Conservation (phyloP, 1,284 basidiomycete species). For the Neotropicomus parvogracilis region DNA sequence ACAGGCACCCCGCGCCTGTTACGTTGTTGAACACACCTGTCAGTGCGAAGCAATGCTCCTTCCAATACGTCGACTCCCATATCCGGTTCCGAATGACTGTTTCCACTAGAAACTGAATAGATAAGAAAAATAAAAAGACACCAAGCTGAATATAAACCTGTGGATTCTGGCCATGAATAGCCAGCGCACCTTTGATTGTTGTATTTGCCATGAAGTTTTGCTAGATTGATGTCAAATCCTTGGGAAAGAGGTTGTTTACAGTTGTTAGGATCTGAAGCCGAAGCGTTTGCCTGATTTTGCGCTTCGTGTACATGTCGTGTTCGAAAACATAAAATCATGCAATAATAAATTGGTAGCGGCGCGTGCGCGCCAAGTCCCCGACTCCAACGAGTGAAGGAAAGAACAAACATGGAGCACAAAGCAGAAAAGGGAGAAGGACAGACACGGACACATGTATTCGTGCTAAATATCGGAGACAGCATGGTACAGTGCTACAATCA, state of each 20-base stretch:
- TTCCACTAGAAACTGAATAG: conserved; percentile 84
- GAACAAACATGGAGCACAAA: too few relatives aligned
- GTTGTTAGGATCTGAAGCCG: conserved; percentile 22
- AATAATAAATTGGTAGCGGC: too few relatives aligned
- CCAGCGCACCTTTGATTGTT: conserved; percentile 74
- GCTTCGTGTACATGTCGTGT: too few relatives aligned
- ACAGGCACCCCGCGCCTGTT: not conserved
- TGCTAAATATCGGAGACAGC: too few relatives aligned
- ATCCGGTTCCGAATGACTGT: conserved; percentile 95
- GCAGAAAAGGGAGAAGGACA: too few relatives aligned
- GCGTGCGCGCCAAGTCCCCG: too few relatives aligned
- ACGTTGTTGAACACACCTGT: conserved; percentile 54
- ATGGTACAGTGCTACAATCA: too few relatives aligned
- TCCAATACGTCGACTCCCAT: conserved; percentile 96
- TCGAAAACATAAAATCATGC: too few relatives aligned
- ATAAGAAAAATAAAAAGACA: conserved; percentile 27
- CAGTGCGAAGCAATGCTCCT: conserved; percentile 92
- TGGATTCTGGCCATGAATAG: conserved; percentile 94
- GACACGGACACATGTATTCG: too few relatives aligned
- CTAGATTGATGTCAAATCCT: not conserved
- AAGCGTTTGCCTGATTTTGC: too few relatives aligned
- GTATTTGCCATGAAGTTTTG: conserved; percentile 76
- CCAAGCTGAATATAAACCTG: conserved; percentile 48
- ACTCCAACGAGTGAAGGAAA: too few relatives aligned
- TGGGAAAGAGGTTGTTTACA: conserved; percentile 18